Base-by-base conservation (phyloP, 805 yeast genomes). In the Pichia nakasei region DNA sequence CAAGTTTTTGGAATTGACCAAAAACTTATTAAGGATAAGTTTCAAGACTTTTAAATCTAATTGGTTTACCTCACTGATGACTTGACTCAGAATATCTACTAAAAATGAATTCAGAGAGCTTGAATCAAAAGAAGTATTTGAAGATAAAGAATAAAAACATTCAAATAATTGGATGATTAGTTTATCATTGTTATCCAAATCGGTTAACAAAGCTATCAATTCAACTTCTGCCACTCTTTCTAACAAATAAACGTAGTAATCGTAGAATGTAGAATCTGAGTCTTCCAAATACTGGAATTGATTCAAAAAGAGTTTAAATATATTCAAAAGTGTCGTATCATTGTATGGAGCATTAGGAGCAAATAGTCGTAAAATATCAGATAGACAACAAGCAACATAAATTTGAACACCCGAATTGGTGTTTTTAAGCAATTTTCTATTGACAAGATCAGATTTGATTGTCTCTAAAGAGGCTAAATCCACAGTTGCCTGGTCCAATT, bases 331-430 rank as follows among this genome's bases (percentile, higher is more conserved):
- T 51, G 82, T 80, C 2, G 65, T 49, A 21, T 79, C 78, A 2
- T 83, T 76, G 60, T 73, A 88, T 4, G 97, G 96, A 7, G 96
- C 95, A 57, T 88, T 85, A 0, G 96, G 96, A 0, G 95, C 96
- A 54, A 72, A 82, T 15, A 89, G 60, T 46, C 95, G 68, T 35
- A 88, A 61, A 9, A 89, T 67, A 57, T 88, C 95, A 6, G 87
- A 70, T 8, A 87, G 49, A 49, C 93, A 80, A 55, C 94, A 82
- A 8, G 93, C 79, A 1, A 73, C 73, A 46, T 69, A 76, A 0
- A 89, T 77, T 50, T 79, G 82, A 8, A 88, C 78, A 5, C 91
- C 93, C 3, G 58, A 46, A 55, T 85, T 86, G 39, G 75, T 69
- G 54, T 80, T 82, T 31, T 64, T 67, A 2, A 83, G 47, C 13